Conservation (phyloP, 2,329 filamentous ascomycete genomes). For the Aspergillaceae sp. region DNA sequence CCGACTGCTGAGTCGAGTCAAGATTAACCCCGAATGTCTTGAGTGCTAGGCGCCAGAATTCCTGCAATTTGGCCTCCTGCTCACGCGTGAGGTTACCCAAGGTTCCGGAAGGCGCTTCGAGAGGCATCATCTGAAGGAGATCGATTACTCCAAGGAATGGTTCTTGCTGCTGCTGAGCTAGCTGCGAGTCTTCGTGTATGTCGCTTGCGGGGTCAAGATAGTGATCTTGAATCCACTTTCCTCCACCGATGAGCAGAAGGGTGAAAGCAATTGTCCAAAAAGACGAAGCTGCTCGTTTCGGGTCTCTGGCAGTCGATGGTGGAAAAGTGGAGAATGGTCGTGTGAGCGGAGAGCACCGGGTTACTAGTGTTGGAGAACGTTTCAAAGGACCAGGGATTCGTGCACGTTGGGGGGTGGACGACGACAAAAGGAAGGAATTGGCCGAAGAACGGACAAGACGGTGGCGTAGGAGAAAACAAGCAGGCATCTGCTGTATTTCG, state of each 20-base stretch:
- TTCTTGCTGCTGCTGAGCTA: slow-evolving; percentile 11
- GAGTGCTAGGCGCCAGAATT: slow-evolving; percentile 72
- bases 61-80: slow-evolving; percentile 77
- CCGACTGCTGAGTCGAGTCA: neutral
- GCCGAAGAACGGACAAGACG: slow-evolving; percentile 26
- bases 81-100: slow-evolving; percentile 82
- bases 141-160: slow-evolving; percentile 27
- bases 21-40: slow-evolving; percentile 60
- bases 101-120: slow-evolving; percentile 48
- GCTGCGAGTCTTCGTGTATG: slow-evolving; percentile 3
- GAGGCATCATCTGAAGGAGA: slow-evolving; percentile 28
- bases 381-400: neutral
- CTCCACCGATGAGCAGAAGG: slow-evolving; percentile 25
- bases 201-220: slow-evolving; percentile 15
- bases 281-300: slow-evolving; percentile 26
- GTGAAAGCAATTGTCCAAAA: slow-evolving; percentile 30
- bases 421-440: slow-evolving; percentile 13
- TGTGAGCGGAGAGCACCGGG: slow-evolving; percentile 15
- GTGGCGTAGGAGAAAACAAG: slow-evolving; percentile 19
- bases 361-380: slow-evolving; percentile 5
- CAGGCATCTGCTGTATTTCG: slow-evolving; percentile 25
- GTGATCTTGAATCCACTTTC: slow-evolving; percentile 26
- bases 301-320: slow-evolving; percentile 13
- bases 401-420: slow-evolving; percentile 7
- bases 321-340: slow-evolving; percentile 20